Percentiles rank a stretch among this genome's conserved stretches.
These are phyloP conservation scores for Metroxylon sagu DNA, from an alignment of 176 grass and related monocot genomes.

Conservation along the genomic window DNA sequence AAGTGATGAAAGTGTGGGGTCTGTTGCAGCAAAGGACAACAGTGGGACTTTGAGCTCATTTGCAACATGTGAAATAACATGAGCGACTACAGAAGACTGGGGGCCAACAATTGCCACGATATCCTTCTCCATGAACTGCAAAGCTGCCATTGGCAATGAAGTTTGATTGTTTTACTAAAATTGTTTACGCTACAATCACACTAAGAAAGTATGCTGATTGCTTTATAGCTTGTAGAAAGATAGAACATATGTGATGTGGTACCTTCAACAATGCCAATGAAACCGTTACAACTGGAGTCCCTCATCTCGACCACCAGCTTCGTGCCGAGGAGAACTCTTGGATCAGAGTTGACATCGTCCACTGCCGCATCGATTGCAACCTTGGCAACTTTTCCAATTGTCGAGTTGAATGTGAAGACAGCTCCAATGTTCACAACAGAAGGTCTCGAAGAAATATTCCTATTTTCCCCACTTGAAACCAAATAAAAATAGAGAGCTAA, in stretches of 20 bases:
- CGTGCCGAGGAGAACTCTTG: conserved; percentile 51
- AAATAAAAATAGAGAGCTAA: conserved; percentile 34
- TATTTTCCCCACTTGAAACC: conserved; percentile 20
- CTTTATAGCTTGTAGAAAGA: not conserved
- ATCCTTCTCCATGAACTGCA: no score
- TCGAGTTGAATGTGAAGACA: conserved; percentile 59
- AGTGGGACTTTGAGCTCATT: no score
- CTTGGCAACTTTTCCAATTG: conserved; percentile 68
- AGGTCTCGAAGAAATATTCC: conserved; percentile 31
- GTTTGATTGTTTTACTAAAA: no score
- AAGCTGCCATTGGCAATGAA: conserved; percentile 20
- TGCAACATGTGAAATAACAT: no score
- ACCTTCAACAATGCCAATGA: conserved; percentile 79
- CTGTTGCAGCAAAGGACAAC: no score
- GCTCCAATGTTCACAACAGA: conserved; percentile 48
- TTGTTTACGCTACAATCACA: no score
- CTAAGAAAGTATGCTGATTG: no score
- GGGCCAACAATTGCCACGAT: no score
- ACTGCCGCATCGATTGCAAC: conserved; percentile 54
- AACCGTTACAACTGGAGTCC: conserved; percentile 66
- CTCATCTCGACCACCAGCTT: conserved; percentile 52
- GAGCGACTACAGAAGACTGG: no score
- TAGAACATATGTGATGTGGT: conserved; percentile 8
- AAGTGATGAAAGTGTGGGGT: no score
- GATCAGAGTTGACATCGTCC: conserved; percentile 62